A percentile compares a stretch with the other conserved stretches of the same genome.
phyloP scores from a whole-genome alignment of 371 early-diverging fungal genomes.

The Lichtheimia corymbifera region DNA sequence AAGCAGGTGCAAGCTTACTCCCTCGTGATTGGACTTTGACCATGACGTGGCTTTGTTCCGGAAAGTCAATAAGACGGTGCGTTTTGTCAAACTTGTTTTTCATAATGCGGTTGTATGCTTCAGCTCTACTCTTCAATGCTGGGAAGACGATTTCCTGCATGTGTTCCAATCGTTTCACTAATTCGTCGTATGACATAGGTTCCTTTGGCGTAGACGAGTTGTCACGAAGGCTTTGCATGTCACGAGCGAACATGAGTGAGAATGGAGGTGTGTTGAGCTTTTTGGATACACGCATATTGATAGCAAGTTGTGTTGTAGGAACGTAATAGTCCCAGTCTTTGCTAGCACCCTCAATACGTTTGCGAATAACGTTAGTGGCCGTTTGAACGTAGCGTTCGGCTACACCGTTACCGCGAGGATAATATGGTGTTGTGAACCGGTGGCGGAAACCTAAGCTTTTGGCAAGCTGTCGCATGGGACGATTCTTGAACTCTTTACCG shows the following conservation, averaged over 20 bases:
- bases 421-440: neutral
- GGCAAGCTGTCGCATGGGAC: neutral
- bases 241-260: slow-evolving; percentile 19
- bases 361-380: neutral
- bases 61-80: slow-evolving; percentile 9
- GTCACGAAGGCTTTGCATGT: slow-evolving; percentile 12
- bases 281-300: slow-evolving; percentile 6
- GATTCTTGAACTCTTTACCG: slow-evolving; percentile 3
- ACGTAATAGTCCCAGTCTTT: slow-evolving; percentile 11
- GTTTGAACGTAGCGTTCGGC: slow-evolving; percentile 6
- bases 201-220: neutral
- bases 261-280: slow-evolving; percentile 11
- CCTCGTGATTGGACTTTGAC: neutral
- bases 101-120: neutral
- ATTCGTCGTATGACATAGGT: neutral
- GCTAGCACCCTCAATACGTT: neutral
- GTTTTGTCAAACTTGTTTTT: slow-evolving; percentile 6
- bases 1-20: slow-evolving; percentile 4
- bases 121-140: slow-evolving; percentile 4
- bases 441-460: neutral
- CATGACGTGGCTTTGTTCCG: slow-evolving; percentile 8
- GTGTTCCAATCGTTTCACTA: neutral
- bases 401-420: neutral
- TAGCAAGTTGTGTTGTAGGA: neutral
- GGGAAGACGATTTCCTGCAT: slow-evolving; percentile 16